A percentile compares a stretch with the other conserved stretches of the same genome.
phyloP scores from a whole-genome alignment of 257 asterid species.

The Plectranthus barbatus region DNA sequence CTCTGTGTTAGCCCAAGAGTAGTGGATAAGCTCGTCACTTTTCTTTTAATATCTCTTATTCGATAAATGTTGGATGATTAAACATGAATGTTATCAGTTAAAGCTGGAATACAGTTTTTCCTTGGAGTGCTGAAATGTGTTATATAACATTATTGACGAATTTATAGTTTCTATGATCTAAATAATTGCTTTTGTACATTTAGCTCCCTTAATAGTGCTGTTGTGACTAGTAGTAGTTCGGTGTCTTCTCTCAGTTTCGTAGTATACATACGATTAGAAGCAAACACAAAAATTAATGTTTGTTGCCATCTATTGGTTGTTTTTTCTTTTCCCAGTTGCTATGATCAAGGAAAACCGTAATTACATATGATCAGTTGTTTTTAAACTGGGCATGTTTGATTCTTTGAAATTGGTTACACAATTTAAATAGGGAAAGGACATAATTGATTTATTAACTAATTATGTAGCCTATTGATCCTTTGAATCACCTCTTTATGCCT shows the following conservation, averaged over 20 bases:
- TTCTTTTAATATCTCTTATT: no score
- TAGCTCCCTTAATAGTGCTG: neutral
- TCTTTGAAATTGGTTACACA: no score
- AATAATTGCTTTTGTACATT: no score
- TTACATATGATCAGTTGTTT: neutral
- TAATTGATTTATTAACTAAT: no score
- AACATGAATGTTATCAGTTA: neutral
- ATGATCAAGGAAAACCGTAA: neutral
- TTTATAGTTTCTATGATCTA: neutral
- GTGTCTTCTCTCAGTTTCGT: neutral
- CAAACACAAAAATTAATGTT: neutral
- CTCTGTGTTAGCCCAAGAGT: neutral
- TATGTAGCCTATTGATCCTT: neutral
- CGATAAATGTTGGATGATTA: neutral
- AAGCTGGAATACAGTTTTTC: neutral
- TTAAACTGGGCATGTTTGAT: neutral
- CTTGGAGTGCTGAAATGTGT: neutral
- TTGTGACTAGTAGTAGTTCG: neutral
- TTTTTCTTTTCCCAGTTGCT: neutral
- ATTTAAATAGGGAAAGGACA: no score
- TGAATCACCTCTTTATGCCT: neutral
- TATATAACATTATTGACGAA: no score
- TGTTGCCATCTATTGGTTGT: neutral
- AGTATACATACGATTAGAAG: neutral
- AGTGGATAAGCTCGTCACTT: neutral